Evolutionary conservation across 2,329 filamentous ascomycete species (phyloP).

Genomic region (Shiraia sp.): DNA sequence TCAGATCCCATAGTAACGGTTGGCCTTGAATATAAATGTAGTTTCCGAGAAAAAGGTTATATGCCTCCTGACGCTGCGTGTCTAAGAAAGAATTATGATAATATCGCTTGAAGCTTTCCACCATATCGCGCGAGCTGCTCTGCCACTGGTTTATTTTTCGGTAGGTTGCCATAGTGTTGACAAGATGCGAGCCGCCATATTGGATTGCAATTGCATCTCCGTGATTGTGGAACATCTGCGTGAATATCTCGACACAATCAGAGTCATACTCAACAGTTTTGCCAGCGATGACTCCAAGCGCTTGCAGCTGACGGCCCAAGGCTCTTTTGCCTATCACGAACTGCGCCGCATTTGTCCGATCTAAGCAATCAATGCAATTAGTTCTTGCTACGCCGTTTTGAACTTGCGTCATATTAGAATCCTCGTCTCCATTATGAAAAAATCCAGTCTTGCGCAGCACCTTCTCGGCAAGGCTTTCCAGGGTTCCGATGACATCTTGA

Average conservation of each 20-base stretch:
- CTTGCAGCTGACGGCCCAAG: slow-evolving; percentile 87
- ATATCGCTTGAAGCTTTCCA: slow-evolving; percentile 97
- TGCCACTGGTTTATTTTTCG: slow-evolving; percentile 99
- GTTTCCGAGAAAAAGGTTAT: slow-evolving; percentile 95
- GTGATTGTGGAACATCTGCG: slow-evolving; percentile 95
- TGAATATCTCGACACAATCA: slow-evolving; percentile 93
- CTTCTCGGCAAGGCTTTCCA: slow-evolving; percentile 87
- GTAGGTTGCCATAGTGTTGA: slow-evolving; percentile 99
- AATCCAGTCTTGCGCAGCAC: slow-evolving; percentile 86
- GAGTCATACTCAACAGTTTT: slow-evolving; percentile 88
- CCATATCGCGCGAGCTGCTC: slow-evolving; percentile 96
- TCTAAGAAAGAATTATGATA: slow-evolving; percentile 99
- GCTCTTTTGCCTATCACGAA: slow-evolving; percentile 97
- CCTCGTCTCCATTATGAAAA: slow-evolving; percentile 86
- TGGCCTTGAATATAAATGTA: slow-evolving; percentile 87
- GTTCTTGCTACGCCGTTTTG: slow-evolving; percentile 94
- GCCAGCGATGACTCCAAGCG: slow-evolving; percentile 81
- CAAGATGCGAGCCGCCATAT: slow-evolving; percentile 94
- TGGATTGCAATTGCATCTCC: slow-evolving; percentile 97
- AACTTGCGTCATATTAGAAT: slow-evolving; percentile 66
- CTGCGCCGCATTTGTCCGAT: slow-evolving; percentile 95
- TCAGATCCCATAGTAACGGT: slow-evolving; percentile 95
- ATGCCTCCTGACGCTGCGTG: slow-evolving; percentile 95
- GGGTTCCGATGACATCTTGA: slow-evolving; percentile 89
- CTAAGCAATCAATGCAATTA: slow-evolving; percentile 97